A percentile compares a stretch with the other conserved stretches of the same genome.
phyloP scores from a whole-genome alignment of 768 basidiomycete genomes.

The Cystofilobasidium capitatum region DNA sequence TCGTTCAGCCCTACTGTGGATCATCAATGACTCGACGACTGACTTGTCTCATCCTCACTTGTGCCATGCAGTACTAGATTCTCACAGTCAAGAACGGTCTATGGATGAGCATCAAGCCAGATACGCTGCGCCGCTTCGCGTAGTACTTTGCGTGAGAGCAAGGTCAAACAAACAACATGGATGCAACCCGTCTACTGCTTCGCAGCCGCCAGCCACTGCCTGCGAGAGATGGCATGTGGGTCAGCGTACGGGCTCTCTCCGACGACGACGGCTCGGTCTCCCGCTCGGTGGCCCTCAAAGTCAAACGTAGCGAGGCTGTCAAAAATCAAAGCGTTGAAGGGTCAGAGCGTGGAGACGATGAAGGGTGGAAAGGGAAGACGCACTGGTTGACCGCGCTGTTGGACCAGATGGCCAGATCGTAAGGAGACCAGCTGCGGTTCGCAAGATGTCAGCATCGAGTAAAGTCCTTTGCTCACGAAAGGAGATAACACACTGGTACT shows the following conservation, averaged over 20 bases:
- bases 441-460: not conserved
- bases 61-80: too few relatives aligned
- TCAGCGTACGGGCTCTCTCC: slow-evolving; percentile 2
- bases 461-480: not conserved
- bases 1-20: not conserved
- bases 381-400: slow-evolving; percentile 26
- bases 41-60: too few relatives aligned
- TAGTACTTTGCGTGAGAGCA: too few relatives aligned
- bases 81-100: too few relatives aligned
- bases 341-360: not conserved
- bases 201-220: too few relatives aligned
- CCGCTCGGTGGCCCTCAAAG: slow-evolving; percentile 5
- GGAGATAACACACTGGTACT: too few relatives aligned
- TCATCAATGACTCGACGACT: too few relatives aligned
- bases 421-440: slow-evolving; percentile 25
- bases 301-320: slow-evolving; percentile 11
- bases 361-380: not conserved
- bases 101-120: too few relatives aligned
- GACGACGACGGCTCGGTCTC: slow-evolving; percentile 11
- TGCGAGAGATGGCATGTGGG: not conserved
- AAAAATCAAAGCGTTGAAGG: not conserved
- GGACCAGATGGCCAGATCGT: slow-evolving; percentile 32
- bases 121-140: too few relatives aligned
- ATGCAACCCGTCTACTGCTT: too few relatives aligned
- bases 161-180: too few relatives aligned